Evolutionary conservation across 2,329 filamentous ascomycete genomes (phyloP).

Genomic region (Pseudocercospora eumusae): DNA sequence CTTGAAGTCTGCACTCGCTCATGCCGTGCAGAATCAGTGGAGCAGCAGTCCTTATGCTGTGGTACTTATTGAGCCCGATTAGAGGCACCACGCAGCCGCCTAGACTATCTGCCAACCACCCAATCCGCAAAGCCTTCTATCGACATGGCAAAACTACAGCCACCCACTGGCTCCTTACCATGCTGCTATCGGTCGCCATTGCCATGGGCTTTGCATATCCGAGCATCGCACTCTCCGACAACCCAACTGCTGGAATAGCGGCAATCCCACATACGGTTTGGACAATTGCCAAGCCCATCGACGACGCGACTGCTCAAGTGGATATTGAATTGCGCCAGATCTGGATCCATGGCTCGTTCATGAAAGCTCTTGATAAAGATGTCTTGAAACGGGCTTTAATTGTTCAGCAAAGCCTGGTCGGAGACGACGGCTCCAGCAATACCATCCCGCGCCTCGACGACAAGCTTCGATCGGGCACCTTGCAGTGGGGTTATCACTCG

Average conservation of each 20-base stretch:
- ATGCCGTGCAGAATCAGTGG: slow-evolving; percentile 16
- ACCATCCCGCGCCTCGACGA: slow-evolving; percentile 30
- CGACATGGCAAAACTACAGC: slow-evolving; percentile 71
- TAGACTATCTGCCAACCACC: slow-evolving; percentile 63
- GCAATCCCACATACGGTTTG: slow-evolving; percentile 77
- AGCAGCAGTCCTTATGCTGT: slow-evolving; percentile 37
- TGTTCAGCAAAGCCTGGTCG: slow-evolving; percentile 70
- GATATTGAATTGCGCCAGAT: slow-evolving; percentile 81
- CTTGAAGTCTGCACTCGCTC: background rate
- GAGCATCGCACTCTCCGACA: slow-evolving; percentile 71
- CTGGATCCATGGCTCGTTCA: slow-evolving; percentile 80
- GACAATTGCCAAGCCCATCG: slow-evolving; percentile 53
- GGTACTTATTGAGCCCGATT: slow-evolving; percentile 67
- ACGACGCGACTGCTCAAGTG: slow-evolving; percentile 49
- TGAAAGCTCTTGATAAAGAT: slow-evolving; percentile 68
- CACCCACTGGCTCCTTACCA: slow-evolving; percentile 71
- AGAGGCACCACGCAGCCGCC: slow-evolving; percentile 77
- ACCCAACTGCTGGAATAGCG: slow-evolving; percentile 69
- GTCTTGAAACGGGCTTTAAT: slow-evolving; percentile 67
- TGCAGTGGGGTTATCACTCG: slow-evolving; percentile 78
- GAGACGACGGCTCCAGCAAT: slow-evolving; percentile 40
- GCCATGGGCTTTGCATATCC: slow-evolving; percentile 72
- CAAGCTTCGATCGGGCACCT: slow-evolving; percentile 35
- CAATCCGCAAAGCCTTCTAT: slow-evolving; percentile 64
- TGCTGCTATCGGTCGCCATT: slow-evolving; percentile 71